Evolutionary conservation across 2,329 filamentous ascomycete genomes (phyloP), one percentile per base, ranked within the genome.

Genomic region (Colletotrichum destructivum): DNA sequence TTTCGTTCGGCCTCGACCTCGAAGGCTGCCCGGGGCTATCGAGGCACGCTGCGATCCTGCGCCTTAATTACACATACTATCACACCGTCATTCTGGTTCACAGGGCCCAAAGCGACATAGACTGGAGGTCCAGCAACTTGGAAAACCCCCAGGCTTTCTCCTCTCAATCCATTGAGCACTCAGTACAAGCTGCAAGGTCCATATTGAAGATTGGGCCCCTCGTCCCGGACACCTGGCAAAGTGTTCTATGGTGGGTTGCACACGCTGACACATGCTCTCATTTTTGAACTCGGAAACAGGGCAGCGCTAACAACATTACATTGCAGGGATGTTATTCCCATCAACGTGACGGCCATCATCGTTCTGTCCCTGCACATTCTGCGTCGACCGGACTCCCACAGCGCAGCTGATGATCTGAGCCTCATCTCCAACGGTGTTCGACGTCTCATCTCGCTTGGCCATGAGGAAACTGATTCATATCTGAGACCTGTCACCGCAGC

Each of bases 41-140:
- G 16, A 42, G 16, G 31, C 31, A 42, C 18, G 15, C 55, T 6
- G 18, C 55, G 12, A 38, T 57, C 8, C 55, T 57, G 16, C 62
- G 62, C 38, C 23, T 64, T 3, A 42, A 64, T 9, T 56, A 55
- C 21, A 52, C 49, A 18, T 64, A 64, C n/a, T 44, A 13, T 7
- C 38, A 52, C 15, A 31, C 47, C 4, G 35, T 64, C 16, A 52
- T 64, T 18, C 52, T 54, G 38, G 31, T 56, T n/a, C 62, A 64
- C 21, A 49, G 62, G 15, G 40, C 38, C 16, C 62, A 46, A n/a
- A 54, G 42, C 11, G 38, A 55, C 35, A 5, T 44, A 16, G 46
- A 38, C 4, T 64, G 51, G 18, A 52, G 40, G 23, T 54, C 40
- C 2, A 18, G 35, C 15, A n/a, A 46, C 16, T 4, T 2, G 23